Conservation (phyloP, 371 early-diverging fungal genomes). For the Mucor sp. region DNA sequence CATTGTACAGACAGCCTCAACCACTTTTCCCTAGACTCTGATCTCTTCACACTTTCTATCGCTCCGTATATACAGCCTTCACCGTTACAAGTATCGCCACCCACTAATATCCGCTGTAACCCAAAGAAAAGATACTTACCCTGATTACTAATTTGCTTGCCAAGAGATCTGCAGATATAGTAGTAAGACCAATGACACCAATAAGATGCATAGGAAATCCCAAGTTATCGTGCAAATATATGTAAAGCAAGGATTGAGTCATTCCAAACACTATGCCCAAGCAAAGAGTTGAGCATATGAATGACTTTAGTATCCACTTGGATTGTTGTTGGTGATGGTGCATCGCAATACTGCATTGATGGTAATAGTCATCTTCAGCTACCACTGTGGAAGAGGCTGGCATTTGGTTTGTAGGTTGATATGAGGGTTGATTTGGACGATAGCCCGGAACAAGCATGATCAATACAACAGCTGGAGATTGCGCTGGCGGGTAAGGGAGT, state of each 20-base stretch:
- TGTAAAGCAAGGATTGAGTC: slow-evolving; percentile 18
- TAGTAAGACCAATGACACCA: slow-evolving; percentile 14
- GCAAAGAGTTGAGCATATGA: slow-evolving; percentile 12
- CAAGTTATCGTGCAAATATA: slow-evolving; percentile 15
- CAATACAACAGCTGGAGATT: slow-evolving; percentile 5
- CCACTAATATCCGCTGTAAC: too few relatives aligned
- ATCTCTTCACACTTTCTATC: neutral
- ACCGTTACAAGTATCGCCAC: neutral
- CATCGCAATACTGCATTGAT: slow-evolving; percentile 1
- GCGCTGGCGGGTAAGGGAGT: slow-evolving; percentile 20
- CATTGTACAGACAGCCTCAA: neutral
- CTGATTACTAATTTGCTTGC: slow-evolving; percentile 5
- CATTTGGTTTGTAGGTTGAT: neutral
- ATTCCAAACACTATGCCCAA: slow-evolving; percentile 18
- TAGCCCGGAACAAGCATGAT: slow-evolving; percentile 8
- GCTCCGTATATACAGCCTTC: neutral
- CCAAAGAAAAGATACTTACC: neutral
- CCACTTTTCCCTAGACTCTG: neutral
- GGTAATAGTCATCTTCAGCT: slow-evolving; percentile 7
- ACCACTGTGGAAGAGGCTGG: neutral
- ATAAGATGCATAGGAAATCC: slow-evolving; percentile 19
- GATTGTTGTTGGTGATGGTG: slow-evolving; percentile 6
- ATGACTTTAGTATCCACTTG: slow-evolving; percentile 9
- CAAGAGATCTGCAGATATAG: slow-evolving; percentile 11
- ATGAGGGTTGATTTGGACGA: neutral